A percentile compares a stretch with the other conserved stretches of the same genome.
Evolutionary conservation across 1,284 basidiomycete genomes (phyloP).

Genomic region (Cerioporus squamosus): DNA sequence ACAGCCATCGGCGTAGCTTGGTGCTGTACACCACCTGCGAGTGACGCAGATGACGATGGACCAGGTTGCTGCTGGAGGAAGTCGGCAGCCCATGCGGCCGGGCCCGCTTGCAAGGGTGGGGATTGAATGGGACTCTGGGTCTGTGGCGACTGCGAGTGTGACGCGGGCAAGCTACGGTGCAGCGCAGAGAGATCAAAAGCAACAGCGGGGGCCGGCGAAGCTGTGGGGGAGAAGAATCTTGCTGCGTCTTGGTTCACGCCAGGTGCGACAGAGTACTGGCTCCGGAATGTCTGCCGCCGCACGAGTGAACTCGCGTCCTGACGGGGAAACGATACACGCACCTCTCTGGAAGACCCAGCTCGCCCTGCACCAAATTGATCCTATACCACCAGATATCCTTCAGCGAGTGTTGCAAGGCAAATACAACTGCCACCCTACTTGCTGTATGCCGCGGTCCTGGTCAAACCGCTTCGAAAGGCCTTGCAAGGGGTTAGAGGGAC

Average conservation of each 20-base stretch:
- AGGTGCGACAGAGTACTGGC: slow-evolving; percentile 47
- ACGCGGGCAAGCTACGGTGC: slow-evolving; percentile 52
- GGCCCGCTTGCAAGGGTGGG: slow-evolving; percentile 17
- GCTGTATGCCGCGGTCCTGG: slow-evolving; percentile 76
- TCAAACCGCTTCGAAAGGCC: slow-evolving; percentile 78
- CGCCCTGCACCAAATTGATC: slow-evolving; percentile 25
- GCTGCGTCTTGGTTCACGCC: slow-evolving; percentile 66
- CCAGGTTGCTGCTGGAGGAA: slow-evolving; percentile 48
- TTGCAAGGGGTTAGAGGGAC: slow-evolving; percentile 82
- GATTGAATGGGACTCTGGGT: slow-evolving; percentile 31
- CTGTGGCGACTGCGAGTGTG: slow-evolving; percentile 34
- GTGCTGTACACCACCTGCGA: slow-evolving; percentile 3
- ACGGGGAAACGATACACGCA: slow-evolving; percentile 34
- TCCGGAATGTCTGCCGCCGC: slow-evolving; percentile 59
- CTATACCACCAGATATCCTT: slow-evolving; percentile 45
- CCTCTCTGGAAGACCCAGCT: slow-evolving; percentile 52
- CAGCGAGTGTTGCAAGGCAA: not conserved
- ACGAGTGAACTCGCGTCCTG: not conserved
- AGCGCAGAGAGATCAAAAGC: slow-evolving; percentile 65
- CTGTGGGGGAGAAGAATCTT: slow-evolving; percentile 60
- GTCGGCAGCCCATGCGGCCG: slow-evolving; percentile 63
- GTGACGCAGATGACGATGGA: slow-evolving; percentile 2
- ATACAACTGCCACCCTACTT: slow-evolving; percentile 47
- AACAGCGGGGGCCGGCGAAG: slow-evolving; percentile 39
- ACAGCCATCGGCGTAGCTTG: slow-evolving; percentile 8